A percentile compares a stretch with the other conserved stretches of the same genome.
phyloP scores from a whole-genome alignment of 1,284 basidiomycete species.

The Rhodotorula glutinis region DNA sequence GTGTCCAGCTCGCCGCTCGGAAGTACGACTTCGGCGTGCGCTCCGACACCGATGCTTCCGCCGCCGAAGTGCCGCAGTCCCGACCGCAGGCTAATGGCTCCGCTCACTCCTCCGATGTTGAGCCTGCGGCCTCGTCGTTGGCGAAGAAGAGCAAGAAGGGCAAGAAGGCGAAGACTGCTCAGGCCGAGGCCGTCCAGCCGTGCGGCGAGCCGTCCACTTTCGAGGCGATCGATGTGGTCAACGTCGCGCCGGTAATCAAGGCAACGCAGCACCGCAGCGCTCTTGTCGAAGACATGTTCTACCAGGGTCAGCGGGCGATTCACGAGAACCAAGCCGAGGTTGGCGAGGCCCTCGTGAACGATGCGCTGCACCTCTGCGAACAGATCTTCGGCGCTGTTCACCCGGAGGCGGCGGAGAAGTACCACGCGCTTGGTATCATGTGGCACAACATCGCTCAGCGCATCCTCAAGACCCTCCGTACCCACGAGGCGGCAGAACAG shows the following conservation, averaged over 20 bases:
- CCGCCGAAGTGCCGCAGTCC: conserved; percentile 9
- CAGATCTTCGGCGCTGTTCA: conserved; percentile 58
- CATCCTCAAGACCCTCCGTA: conserved; percentile 28
- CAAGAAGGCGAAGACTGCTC: conserved; percentile 47
- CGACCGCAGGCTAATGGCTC: not conserved
- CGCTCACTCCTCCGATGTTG: not conserved
- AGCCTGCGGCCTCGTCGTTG: not conserved
- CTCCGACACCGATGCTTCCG: conserved; percentile 21
- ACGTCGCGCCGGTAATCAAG: conserved; percentile 56
- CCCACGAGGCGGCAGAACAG: conserved; percentile 38
- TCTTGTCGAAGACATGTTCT: conserved; percentile 57
- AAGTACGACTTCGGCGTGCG: conserved; percentile 52
- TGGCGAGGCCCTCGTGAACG: conserved; percentile 56
- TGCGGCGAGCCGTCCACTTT: conserved; percentile 49
- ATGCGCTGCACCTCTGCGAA: conserved; percentile 58
- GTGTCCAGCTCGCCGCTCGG: conserved; percentile 56
- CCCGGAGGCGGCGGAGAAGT: conserved; percentile 56
- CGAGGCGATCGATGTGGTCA: conserved; percentile 55
- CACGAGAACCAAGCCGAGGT: conserved; percentile 53
- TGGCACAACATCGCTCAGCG: conserved; percentile 40
- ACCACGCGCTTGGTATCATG: conserved; percentile 44
- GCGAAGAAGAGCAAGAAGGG: conserved; percentile 43
- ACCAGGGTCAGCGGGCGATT: conserved; percentile 55
- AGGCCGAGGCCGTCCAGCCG: conserved; percentile 32
- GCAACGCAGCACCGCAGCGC: conserved; percentile 51